Conservation (phyloP, 345 rosid species). For the Schrenkiella parvula region DNA sequence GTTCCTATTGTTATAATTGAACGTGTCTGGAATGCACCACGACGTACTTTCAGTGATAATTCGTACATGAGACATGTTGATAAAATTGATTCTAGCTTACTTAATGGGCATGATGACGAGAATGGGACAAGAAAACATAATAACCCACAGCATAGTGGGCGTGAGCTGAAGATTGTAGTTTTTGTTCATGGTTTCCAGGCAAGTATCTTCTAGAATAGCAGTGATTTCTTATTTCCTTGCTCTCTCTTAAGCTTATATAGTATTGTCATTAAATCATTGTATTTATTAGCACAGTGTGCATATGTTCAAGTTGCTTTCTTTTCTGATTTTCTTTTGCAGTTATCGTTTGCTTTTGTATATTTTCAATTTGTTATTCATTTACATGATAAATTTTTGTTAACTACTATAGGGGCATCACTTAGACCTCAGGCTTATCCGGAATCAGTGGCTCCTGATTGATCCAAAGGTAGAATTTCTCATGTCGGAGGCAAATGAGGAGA, state of each 20-base stretch:
- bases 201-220: conserved; percentile 28
- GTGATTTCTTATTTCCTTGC: background rate
- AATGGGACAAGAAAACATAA: conserved; percentile 34
- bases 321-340: background rate
- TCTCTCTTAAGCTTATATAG: background rate
- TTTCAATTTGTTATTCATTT: background rate
- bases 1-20: conserved; percentile 86
- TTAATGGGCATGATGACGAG: conserved; percentile 31
- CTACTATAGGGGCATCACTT: conserved; percentile 84
- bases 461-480: conserved; percentile 85
- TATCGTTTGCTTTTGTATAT: background rate
- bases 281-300: background rate
- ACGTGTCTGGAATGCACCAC: conserved; percentile 79
- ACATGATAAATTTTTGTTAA: background rate
- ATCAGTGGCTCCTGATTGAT: conserved; percentile 97
- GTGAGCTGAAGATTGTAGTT: conserved; percentile 70
- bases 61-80: conserved; percentile 68
- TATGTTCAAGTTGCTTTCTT: background rate
- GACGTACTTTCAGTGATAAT: conserved; percentile 74
- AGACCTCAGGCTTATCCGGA: conserved; percentile 89
- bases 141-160: conserved; percentile 37
- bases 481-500: conserved; percentile 94
- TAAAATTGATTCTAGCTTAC: conserved; percentile 42
- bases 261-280: background rate
- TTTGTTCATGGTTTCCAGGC: conserved; percentile 99